Base-by-base conservation (phyloP, 2,329 filamentous ascomycete genomes). In the Penicillium glabrum region DNA sequence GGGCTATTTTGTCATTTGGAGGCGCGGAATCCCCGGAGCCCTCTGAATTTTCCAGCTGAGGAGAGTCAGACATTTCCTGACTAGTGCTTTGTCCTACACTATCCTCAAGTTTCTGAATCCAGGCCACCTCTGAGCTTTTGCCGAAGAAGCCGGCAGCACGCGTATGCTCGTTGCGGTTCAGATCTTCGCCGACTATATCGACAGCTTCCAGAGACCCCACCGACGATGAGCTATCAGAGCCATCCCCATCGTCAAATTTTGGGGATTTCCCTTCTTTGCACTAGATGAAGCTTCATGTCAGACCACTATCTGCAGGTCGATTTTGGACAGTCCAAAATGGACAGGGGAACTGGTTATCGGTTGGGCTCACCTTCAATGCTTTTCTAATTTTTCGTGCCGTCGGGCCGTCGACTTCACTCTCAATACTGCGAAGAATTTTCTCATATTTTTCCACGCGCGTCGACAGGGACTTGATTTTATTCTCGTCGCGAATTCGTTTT, bases 71-170 rank as follows among this genome's bases (percentile, higher is more conserved):
- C 19, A 27, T 24, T 19, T 43, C 33, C 11, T 51, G 35, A 14
- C 51, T 54, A 47, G 61, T 54, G 41, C 67, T 63, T 46, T 62
- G 53, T 57, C 70, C 57, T 6, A 68, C 56, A 49, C 67, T 67
- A 50, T 72, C 65, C 3, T 69, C 70, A 11, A 78, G 54, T 21
- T 69, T 69, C 46, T 76, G 75, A 55, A 79, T 69, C 77, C 77
- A 79, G 2, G 71, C 69, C 29, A 77, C 62, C 37, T 78, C 76
- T 0, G 76, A 79, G 46, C 72, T 77, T 57, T 79, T 79, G 14
- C 77, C 77, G 57, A 75, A 73, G 55, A 73, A 79, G 0, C 76
- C 75, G 2, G 70, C 71, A 2, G 72, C 69, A 29, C 73, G 65
- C 7, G 71, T 68, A 16, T 67, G 66, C 31, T 74, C 72, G 16